phyloP scores from a whole-genome alignment of 176 grass and related monocot genomes.

The Oryza meridionalis region DNA sequence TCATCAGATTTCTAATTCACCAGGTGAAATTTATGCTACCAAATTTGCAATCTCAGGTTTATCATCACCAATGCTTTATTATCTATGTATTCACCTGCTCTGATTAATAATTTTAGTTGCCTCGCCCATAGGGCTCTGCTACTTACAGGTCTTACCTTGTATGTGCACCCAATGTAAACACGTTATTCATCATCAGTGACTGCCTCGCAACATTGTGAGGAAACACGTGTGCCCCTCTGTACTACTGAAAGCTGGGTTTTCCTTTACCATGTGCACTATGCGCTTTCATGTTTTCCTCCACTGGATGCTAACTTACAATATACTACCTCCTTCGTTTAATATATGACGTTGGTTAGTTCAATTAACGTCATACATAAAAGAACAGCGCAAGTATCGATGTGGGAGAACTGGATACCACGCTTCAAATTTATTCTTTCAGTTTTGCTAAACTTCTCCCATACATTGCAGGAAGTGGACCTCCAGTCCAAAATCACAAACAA shows the following conservation, averaged over 20 bases:
- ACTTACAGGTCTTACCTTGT: background rate
- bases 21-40: background rate
- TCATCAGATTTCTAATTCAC: background rate
- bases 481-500: slow-evolving; percentile 93
- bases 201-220: background rate
- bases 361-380: too few species aligned
- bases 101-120: background rate
- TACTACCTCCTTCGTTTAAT: too few species aligned
- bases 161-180: background rate
- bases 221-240: background rate
- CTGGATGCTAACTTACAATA: too few species aligned
- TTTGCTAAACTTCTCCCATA: background rate
- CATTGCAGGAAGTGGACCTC: slow-evolving; percentile 60
- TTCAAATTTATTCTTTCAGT: background rate
- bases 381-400: too few species aligned
- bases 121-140: background rate
- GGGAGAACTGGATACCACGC: background rate
- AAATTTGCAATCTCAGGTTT: background rate
- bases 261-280: background rate
- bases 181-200: background rate
- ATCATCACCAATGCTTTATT: background rate
- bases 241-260: background rate
- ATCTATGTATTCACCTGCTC: background rate
- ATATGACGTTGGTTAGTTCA: too few species aligned
- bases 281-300: background rate